These are phyloP conservation scores for Theileria sp. DNA, from an alignment of 169 alveolate species.

Conservation along the genomic window DNA sequence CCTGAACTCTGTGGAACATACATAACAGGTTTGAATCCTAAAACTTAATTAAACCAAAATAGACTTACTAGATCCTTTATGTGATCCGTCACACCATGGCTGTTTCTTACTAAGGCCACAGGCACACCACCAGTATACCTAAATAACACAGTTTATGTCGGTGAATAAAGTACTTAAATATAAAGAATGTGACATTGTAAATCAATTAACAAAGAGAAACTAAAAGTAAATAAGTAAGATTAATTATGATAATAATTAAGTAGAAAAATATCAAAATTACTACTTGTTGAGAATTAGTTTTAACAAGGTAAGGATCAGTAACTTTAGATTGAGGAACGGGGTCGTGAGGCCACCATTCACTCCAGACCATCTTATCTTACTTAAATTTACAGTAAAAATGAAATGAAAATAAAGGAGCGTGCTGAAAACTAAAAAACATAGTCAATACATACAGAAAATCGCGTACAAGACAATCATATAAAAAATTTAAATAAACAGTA, in stretches of 20 bases:
- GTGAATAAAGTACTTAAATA: not conserved
- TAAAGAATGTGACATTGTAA: not conserved
- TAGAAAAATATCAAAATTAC: not conserved
- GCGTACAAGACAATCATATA: not conserved
- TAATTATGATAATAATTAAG: not conserved
- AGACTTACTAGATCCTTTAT: conserved; percentile 71
- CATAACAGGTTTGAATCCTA: conserved; percentile 79
- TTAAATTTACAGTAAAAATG: conserved; percentile 6
- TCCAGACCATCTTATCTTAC: conserved; percentile 70
- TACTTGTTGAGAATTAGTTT: conserved; percentile 73
- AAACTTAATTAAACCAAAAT: not conserved
- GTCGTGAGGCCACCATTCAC: conserved; percentile 80
- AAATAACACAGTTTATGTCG: not conserved
- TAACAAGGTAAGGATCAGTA: conserved; percentile 74
- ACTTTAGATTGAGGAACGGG: conserved; percentile 73
- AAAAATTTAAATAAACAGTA: not conserved
- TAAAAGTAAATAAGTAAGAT: not conserved
- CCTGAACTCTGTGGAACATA: conserved; percentile 77
- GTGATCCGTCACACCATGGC: conserved; percentile 81
- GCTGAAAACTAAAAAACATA: not conserved
- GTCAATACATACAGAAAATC: not conserved
- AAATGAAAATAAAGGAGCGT: not conserved
- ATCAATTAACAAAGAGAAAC: not conserved
- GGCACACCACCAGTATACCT: conserved; percentile 81
- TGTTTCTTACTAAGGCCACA: conserved; percentile 72